A percentile compares a stretch with the other conserved stretches of the same genome.
These are phyloP conservation scores for Zizania palustris DNA, from an alignment of 202 grass and related monocot species.

Conservation along the genomic window DNA sequence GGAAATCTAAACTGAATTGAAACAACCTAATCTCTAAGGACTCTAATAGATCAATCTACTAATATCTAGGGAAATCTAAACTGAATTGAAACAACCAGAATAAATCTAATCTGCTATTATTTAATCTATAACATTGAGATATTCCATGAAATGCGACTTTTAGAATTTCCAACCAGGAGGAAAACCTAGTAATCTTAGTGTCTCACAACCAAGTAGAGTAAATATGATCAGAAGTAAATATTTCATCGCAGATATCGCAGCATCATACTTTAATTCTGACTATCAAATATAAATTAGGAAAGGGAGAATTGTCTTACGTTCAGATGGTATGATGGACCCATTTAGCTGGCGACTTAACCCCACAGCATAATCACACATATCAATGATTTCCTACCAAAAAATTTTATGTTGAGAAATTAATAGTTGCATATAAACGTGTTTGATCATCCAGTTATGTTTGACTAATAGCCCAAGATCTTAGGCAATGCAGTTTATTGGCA, in stretches of 20 bases:
- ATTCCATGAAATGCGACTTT: background rate
- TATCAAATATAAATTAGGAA: conserved; percentile 1
- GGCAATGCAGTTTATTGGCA: background rate
- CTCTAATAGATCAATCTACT: no score
- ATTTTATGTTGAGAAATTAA: conserved; percentile 20
- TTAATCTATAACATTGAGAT: no score
- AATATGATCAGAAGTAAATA: conserved; percentile 10
- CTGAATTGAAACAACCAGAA: no score
- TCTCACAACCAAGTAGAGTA: conserved; percentile 11
- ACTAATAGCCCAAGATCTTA: background rate
- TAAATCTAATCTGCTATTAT: no score
- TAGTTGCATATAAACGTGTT: conserved; percentile 18
- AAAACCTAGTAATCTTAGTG: conserved; percentile 1
- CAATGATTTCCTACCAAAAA: conserved; percentile 89
- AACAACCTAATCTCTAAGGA: no score
- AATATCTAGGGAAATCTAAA: no score
- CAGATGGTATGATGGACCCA: conserved; percentile 97
- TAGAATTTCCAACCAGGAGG: background rate
- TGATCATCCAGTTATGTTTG: conserved; percentile 13
- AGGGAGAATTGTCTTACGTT: conserved; percentile 65
- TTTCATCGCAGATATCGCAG: conserved; percentile 23
- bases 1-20: no score
- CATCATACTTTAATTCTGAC: background rate
- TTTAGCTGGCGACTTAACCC: conserved; percentile 96
- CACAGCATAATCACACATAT: conserved; percentile 99